Evolutionary conservation across 2,329 filamentous ascomycete genomes (phyloP).

Genomic region (Malbranchea cinnamomea): DNA sequence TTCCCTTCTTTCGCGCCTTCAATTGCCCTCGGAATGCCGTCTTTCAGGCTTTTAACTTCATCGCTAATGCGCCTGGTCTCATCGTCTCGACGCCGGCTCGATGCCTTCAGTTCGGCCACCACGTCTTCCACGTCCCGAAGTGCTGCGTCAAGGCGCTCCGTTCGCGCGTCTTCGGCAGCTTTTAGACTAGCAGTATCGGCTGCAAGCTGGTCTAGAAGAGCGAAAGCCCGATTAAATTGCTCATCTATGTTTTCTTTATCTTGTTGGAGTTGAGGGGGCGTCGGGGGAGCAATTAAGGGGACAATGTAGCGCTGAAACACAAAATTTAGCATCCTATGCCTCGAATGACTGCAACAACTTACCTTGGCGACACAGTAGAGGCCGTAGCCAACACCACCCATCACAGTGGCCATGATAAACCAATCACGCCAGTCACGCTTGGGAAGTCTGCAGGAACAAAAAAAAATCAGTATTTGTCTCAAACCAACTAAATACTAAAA

Average conservation of each 20-base stretch:
- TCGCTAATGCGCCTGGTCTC: conserved; percentile 76
- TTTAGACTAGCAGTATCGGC: conserved; percentile 85
- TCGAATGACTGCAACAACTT: conserved; percentile 15
- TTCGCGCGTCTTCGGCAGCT: conserved; percentile 68
- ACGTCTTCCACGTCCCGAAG: conserved; percentile 74
- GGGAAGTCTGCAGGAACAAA: conserved; percentile 35
- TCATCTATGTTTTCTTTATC: conserved; percentile 90
- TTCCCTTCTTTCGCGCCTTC: conserved; percentile 74
- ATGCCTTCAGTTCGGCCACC: conserved; percentile 64
- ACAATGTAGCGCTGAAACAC: conserved; percentile 62
- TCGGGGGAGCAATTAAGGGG: conserved; percentile 83
- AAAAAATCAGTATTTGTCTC: conserved; percentile 5
- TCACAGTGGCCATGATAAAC: conserved; percentile 98
- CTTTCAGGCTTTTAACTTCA: conserved; percentile 69
- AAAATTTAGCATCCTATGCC: too few species aligned
- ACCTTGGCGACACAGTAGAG: conserved; percentile 80
- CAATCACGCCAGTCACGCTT: conserved; percentile 93
- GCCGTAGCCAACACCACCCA: conserved; percentile 78
- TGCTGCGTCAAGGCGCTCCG: conserved; percentile 65
- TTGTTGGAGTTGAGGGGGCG: conserved; percentile 80
- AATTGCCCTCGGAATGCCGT: conserved; percentile 75
- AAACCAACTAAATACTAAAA: background rate
- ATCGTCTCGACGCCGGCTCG: conserved; percentile 68
- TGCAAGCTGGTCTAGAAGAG: conserved; percentile 77
- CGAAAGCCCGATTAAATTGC: conserved; percentile 83